These are phyloP conservation scores for Diaporthe citri DNA, from an alignment of 2,329 filamentous ascomycete species.

Conservation along the genomic window DNA sequence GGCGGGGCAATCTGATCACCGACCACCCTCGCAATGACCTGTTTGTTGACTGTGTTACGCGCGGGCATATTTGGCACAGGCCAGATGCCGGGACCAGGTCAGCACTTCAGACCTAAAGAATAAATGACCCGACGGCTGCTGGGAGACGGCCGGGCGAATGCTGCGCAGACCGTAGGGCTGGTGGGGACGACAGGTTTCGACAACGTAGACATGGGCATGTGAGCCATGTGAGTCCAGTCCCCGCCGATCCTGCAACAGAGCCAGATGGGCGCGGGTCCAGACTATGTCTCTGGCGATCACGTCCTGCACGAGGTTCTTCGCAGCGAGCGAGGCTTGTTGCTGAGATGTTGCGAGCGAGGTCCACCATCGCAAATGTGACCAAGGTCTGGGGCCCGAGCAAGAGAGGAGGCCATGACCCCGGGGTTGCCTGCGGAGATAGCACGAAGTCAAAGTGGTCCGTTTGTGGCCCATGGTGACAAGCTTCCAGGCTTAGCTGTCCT, in stretches of 20 bases:
- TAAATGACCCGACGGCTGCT: slow-evolving; percentile 20
- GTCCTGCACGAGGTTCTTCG: not conserved
- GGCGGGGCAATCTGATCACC: slow-evolving; percentile 5
- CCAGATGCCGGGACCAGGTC: slow-evolving; percentile 12
- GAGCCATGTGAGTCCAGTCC: not conserved
- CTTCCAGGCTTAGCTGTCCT: slow-evolving; percentile 30
- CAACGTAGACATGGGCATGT: not conserved
- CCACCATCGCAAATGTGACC: slow-evolving; percentile 9
- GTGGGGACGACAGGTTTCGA: slow-evolving; percentile 7
- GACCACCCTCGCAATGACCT: slow-evolving; percentile 9
- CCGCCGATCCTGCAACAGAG: slow-evolving; percentile 7
- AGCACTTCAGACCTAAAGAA: slow-evolving; percentile 1
- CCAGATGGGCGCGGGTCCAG: slow-evolving; percentile 5
- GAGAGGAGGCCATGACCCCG: not conserved
- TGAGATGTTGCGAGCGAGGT: not conserved
- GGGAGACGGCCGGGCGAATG: not conserved
- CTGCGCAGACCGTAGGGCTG: slow-evolving; percentile 16
- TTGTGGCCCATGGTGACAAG: slow-evolving; percentile 27
- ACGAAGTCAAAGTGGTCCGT: slow-evolving; percentile 31
- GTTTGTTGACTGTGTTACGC: slow-evolving; percentile 2
- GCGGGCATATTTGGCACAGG: not conserved
- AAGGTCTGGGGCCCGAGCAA: not conserved
- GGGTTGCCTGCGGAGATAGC: slow-evolving; percentile 17
- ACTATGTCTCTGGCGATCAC: not conserved
- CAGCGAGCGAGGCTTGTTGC: not conserved